phyloP scores from a whole-genome alignment of 805 yeast genomes.

The Suhomyces pyralidae region DNA sequence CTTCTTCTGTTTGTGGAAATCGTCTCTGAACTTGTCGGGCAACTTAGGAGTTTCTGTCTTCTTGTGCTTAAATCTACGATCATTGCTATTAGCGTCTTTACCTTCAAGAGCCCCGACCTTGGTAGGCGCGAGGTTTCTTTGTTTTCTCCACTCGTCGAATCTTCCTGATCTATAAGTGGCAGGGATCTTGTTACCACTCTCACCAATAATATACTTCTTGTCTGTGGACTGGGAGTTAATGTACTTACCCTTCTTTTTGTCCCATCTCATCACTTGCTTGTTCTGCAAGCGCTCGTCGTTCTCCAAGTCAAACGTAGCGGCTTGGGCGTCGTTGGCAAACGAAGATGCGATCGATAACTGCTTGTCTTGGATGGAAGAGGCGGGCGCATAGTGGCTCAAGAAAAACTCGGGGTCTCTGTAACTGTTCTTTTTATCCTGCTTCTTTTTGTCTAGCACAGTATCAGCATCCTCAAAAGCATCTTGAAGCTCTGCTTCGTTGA shows the following conservation, averaged over 20 bases:
- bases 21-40: constrained; percentile 90
- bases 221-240: constrained; percentile 77
- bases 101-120: constrained; percentile 56
- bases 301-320: constrained; percentile 80
- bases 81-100: constrained; percentile 20
- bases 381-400: constrained; percentile 87
- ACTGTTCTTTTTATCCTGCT: constrained; percentile 40
- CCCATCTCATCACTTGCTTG: constrained; percentile 84
- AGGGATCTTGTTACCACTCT: constrained; percentile 88
- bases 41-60: constrained; percentile 75
- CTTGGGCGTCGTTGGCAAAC: constrained; percentile 79
- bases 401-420: constrained; percentile 78
- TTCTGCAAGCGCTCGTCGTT: constrained; percentile 71
- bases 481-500: constrained; percentile 46
- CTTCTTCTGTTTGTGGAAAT: constrained; percentile 76
- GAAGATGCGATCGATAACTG: constrained; percentile 57
- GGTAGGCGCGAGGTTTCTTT: constrained; percentile 53
- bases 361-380: constrained; percentile 73
- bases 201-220: constrained; percentile 87
- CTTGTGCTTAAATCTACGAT: constrained; percentile 65
- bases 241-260: constrained; percentile 86
- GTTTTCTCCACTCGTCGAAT: constrained; percentile 86
- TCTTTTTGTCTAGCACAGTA: constrained; percentile 27
- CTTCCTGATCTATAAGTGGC: constrained; percentile 90
- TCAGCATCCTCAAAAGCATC: constrained; percentile 55